These are phyloP conservation scores for Saccharomycopsis guyanensis DNA, from an alignment of 805 yeast genomes.

Conservation along the genomic window DNA sequence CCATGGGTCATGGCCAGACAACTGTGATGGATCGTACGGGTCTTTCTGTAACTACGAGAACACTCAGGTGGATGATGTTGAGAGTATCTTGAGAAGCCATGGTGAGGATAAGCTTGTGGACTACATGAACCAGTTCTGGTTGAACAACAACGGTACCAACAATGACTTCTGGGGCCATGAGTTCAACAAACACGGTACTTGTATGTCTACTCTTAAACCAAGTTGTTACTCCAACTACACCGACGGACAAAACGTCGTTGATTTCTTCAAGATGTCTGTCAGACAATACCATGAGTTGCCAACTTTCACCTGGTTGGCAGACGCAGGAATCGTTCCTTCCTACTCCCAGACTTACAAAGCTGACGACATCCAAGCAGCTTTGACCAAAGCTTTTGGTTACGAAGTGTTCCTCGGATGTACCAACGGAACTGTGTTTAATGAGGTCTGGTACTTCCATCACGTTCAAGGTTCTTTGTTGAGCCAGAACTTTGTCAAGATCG, in stretches of 20 bases:
- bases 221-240: constrained; percentile 47
- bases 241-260: constrained; percentile 46
- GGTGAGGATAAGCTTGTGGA: constrained; percentile 27
- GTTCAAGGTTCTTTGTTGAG: constrained; percentile 63
- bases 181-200: constrained; percentile 90
- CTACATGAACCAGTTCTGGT: constrained; percentile 62
- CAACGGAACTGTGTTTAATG: constrained; percentile 35
- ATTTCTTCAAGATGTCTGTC: constrained; percentile 58
- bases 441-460: constrained; percentile 72
- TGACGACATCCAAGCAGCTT: constrained; percentile 44
- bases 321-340: constrained; percentile 67
- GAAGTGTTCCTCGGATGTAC: constrained; percentile 59
- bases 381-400: constrained; percentile 43
- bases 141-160: constrained; percentile 61
- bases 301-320: constrained; percentile 58
- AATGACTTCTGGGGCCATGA: constrained; percentile 81
- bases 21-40: constrained; percentile 73
- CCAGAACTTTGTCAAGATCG: constrained; percentile 60
- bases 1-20: constrained; percentile 88
- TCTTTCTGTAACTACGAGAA: constrained; percentile 61
- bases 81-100: constrained; percentile 10
- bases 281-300: constrained; percentile 51
- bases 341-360: constrained; percentile 47
- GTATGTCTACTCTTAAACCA: constrained; percentile 74
- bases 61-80: constrained; percentile 30